These are phyloP conservation scores for Auriculariales sp. DNA, from an alignment of 768 basidiomycete species.

Conservation along the genomic window DNA sequence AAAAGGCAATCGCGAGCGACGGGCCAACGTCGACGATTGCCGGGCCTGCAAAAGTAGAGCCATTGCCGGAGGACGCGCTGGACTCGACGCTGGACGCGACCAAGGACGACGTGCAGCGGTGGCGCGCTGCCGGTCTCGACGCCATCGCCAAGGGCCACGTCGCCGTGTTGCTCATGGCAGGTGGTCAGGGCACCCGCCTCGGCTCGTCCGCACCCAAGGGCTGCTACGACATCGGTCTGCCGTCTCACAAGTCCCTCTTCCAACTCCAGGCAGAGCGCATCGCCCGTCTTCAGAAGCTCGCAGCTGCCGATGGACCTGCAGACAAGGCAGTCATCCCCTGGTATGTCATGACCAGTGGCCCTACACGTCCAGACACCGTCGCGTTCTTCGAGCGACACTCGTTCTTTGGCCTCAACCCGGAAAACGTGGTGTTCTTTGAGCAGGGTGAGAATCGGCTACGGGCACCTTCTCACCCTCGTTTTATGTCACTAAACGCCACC, in stretches of 20 bases:
- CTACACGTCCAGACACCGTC: constrained; percentile 79
- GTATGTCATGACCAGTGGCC: constrained; percentile 99
- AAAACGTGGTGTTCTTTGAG: constrained; percentile 87
- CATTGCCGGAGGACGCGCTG: constrained; percentile 64
- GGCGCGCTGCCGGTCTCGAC: constrained; percentile 64
- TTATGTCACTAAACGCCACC: neutral
- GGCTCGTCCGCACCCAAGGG: constrained; percentile 91
- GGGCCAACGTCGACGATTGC: constrained; percentile 20
- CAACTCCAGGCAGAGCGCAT: constrained; percentile 98
- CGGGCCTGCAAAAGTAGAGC: constrained; percentile 45
- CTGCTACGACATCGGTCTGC: constrained; percentile 92
- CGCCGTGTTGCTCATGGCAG: constrained; percentile 94
- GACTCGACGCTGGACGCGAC: constrained; percentile 41
- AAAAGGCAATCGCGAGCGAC: constrained; percentile 59
- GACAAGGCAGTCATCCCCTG: constrained; percentile 62
- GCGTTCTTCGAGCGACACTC: constrained; percentile 61
- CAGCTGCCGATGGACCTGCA: constrained; percentile 32
- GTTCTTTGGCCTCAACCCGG: constrained; percentile 68
- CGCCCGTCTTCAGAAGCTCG: constrained; percentile 62
- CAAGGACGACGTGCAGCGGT: constrained; percentile 45
- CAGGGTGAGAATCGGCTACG: constrained; percentile 49
- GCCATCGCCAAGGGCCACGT: constrained; percentile 76
- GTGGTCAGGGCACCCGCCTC: constrained; percentile 90
- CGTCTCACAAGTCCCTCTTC: constrained; percentile 87
- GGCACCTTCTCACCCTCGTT: neutral